phyloP scores from a whole-genome alignment of 768 basidiomycete species.

The Sutorius australiensis region DNA sequence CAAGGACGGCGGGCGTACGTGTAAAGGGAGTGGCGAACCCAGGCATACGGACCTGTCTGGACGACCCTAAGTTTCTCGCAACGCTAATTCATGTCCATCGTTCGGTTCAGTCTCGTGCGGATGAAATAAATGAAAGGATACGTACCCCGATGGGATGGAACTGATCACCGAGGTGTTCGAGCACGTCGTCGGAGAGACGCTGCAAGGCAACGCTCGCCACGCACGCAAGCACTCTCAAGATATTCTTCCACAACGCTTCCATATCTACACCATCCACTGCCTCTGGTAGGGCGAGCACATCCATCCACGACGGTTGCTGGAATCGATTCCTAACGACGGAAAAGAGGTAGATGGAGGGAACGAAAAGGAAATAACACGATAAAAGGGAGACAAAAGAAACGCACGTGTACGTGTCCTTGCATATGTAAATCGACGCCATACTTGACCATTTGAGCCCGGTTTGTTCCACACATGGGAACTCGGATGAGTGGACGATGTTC shows the following conservation, averaged over 20 bases:
- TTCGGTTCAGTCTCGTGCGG: background rate
- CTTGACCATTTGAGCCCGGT: too few species aligned
- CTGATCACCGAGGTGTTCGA: conserved; percentile 6
- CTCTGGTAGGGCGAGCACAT: background rate
- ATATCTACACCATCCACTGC: background rate
- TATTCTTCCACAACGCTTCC: background rate
- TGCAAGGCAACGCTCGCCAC: background rate
- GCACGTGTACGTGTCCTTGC: conserved; percentile 27
- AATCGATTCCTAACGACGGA: background rate
- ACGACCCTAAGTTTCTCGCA: conserved; percentile 10
- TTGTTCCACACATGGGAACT: too few species aligned
- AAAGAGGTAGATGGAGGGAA: background rate
- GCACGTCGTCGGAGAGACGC: background rate
- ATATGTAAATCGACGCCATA: conserved; percentile 29
- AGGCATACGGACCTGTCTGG: conserved; percentile 14
- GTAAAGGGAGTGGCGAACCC: conserved; percentile 12
- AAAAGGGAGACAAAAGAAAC: background rate
- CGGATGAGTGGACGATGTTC: too few species aligned
- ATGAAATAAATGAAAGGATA: background rate
- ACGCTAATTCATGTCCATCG: background rate
- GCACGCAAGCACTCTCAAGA: background rate
- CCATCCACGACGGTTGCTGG: conserved; percentile 8
- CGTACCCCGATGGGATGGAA: conserved; percentile 11
- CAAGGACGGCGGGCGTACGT: background rate
- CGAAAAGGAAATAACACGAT: too few species aligned